Base-by-base conservation (phyloP, 1,139 yeast species). In the Kurtzmaniella quercitrusa region DNA sequence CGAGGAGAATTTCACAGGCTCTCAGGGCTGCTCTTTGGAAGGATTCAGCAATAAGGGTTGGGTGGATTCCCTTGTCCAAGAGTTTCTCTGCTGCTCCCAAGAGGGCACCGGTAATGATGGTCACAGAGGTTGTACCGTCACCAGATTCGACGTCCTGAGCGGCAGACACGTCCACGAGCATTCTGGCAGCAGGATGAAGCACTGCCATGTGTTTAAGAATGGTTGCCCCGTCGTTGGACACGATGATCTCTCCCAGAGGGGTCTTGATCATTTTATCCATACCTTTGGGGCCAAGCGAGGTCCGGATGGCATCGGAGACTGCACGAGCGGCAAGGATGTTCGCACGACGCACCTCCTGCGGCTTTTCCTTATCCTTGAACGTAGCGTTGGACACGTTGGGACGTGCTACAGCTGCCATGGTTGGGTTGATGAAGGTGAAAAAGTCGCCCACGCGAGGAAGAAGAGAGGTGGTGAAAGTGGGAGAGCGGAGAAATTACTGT, bases 221-320 rank as follows among this genome's bases (percentile, higher is more conserved):
- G 15, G 98, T 90, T 62, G 95, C 98, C 37, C 99, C 99, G 67
- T 93, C 99, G 63, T 93, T 94, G 50, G 98, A 90, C 54, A 94
- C 91, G 59, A 93, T 86, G 55, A 93, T 87, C 59, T 93, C 93
- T 34, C 98, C 98, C 42, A 79, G 79, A 45, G 91, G 85, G 27
- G 98, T 90, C 66, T 88, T 90, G 69, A 88, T 88, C 98, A 93
- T 93, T 73, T 94, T 94, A 65, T 93, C 99, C 98, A 93, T 93
- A 48, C 99, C 98, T 65, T 90, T 91, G 43, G 99, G 99, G 31
- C 99, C 99, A 47, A 93, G 73, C 10, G 98, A 90, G 3, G 99
- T 93, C 65, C 98, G 79, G 60, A 93, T 90, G 43, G 98, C 98
- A 66, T 94, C 98, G 2, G 97, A 93, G 36, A 94, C 98, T 3